Evolutionary conservation across 1,139 yeast species (phyloP).

Genomic region (Pichia sp.): DNA sequence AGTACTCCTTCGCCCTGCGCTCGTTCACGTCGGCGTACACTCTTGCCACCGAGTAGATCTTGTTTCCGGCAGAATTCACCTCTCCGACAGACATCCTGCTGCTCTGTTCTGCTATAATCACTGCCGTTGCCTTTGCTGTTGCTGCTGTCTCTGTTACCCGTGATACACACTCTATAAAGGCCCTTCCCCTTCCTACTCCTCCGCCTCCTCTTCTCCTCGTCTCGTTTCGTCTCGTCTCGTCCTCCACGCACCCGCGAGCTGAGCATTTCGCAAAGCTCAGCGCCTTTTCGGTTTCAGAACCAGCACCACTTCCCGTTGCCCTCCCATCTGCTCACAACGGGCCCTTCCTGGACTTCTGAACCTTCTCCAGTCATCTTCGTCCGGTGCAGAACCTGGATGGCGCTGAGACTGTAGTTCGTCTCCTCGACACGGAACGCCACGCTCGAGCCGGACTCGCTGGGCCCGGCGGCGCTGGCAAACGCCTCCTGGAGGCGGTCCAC

Average conservation of each 20-base stretch:
- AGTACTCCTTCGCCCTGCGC: constrained; percentile 74
- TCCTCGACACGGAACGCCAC: not conserved
- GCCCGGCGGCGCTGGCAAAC: not conserved
- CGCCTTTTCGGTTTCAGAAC: constrained; percentile 19
- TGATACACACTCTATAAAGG: not conserved
- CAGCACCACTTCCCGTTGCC: constrained; percentile 30
- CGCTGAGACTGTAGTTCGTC: constrained; percentile 1
- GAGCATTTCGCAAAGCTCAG: not conserved
- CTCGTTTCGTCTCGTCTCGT: not conserved
- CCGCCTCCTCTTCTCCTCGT: not conserved
- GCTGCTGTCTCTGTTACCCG: not conserved
- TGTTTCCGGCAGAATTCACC: constrained; percentile 15
- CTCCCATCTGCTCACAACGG: constrained; percentile 19
- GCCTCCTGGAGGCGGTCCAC: not conserved
- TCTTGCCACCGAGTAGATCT: constrained; percentile 64
- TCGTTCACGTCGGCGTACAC: constrained; percentile 86
- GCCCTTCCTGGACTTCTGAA: not conserved
- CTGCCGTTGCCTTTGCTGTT: not conserved
- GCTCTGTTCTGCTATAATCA: not conserved
- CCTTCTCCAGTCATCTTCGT: not conserved
- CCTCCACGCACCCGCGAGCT: not conserved
- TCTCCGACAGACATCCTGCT: constrained; percentile 3
- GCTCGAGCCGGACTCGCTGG: not conserved
- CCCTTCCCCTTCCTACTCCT: not conserved
- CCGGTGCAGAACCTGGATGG: not conserved